Base-by-base conservation (phyloP, 768 basidiomycete species). In the Coprinopsis strossmayeri region DNA sequence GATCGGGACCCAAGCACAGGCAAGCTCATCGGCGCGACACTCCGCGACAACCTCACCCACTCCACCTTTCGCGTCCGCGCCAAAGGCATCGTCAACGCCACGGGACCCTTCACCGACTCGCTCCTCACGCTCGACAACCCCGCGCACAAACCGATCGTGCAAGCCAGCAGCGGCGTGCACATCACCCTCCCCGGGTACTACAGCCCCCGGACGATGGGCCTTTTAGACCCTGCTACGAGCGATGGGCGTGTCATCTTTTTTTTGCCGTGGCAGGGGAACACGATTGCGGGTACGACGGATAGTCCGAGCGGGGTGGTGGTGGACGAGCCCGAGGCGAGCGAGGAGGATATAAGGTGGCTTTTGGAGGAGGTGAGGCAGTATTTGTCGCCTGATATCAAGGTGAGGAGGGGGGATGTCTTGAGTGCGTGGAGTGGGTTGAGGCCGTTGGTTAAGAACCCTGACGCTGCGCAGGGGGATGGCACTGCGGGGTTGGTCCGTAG, bases 161-260 rank as follows among this genome's bases (percentile, higher is more conserved):
- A 92, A 50, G 82, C 95, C 3, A 93, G 91, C 4, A 86, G 91
- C 20, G 95, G 95, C 9, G 81, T 95, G 20, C 95, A 99, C 67
- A 91, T 98, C 68, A 95, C 95, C 0, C 82, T 99, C 2, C 95
- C 95, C 2, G 90, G 91, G 60, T 99, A 98, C 70, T 97, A 96
- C 63, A 91, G 92, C 1, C 95, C 95, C 2, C 81, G 87, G 13
- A 87, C 78, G 43, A 96, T 98, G 89, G 95, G 96, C 37, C 77
- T 98, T 3, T 77, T 98, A 38, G 96, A 98, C 64, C 96, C 95
- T 1, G 76, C 91, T 2, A 96, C 96, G 3, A 91, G 89, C 0
- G 95, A 99, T 55, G 95, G 95, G 0, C 86, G 95, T 23, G 94
- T 99, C 48, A 95, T 99, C 61, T 99, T 97, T 77, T 96, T 99